Percentiles rank a stretch among this genome's conserved stretches.
Evolutionary conservation across 176 grass and related monocot genomes (phyloP).

Genomic region (Eragrostis curvula): DNA sequence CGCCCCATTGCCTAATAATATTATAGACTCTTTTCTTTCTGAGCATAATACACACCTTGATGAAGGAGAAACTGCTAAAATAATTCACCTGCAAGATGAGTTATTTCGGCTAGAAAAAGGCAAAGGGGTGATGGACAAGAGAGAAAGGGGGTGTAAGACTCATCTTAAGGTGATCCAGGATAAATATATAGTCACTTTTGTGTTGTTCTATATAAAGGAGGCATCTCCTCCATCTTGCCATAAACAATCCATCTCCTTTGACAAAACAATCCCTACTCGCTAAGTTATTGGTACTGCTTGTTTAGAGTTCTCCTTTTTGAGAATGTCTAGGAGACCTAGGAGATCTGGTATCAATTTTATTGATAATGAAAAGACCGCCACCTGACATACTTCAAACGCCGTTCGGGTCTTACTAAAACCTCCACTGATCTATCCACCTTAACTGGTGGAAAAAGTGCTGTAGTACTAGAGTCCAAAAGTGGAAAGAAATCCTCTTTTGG

Average conservation of each 20-base stretch:
- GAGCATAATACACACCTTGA: background rate
- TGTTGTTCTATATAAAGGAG: conserved; percentile 1
- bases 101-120: background rate
- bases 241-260: background rate
- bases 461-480: background rate
- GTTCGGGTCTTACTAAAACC: background rate
- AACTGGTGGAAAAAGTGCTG: background rate
- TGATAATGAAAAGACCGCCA: background rate
- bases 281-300: background rate
- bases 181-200: background rate
- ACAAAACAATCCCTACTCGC: background rate
- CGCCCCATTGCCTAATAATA: background rate
- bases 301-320: background rate
- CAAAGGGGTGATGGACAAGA: no score
- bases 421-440: background rate
- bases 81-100: background rate
- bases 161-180: no score
- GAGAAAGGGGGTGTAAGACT: no score
- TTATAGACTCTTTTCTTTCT: conserved; percentile 4
- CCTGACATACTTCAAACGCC: conserved; percentile 14
- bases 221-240: background rate
- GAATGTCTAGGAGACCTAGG: no score
- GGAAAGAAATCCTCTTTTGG: conserved; percentile 16
- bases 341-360: no score
- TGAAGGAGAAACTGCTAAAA: background rate